These are phyloP conservation scores for Candida berthetii DNA, from an alignment of 805 yeast species.

Conservation along the genomic window DNA sequence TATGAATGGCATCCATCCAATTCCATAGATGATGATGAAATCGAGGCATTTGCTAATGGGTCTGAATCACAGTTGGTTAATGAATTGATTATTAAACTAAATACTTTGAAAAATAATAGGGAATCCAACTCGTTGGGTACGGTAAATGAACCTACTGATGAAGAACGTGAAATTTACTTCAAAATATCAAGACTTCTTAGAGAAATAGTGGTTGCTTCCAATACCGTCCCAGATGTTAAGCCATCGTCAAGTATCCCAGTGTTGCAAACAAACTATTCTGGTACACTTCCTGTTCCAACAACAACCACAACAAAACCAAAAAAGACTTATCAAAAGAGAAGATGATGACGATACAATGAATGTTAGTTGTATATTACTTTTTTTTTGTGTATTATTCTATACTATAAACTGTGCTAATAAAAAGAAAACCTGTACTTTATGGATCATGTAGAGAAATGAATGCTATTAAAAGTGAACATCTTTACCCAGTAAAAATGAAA, in stretches of 20 bases:
- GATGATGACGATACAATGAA: not conserved
- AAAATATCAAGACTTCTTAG: constrained; percentile 40
- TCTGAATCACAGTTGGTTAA: constrained; percentile 36
- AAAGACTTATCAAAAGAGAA: not conserved
- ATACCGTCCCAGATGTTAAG: constrained; percentile 25
- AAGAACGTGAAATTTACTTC: constrained; percentile 36
- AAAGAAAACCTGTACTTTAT: too few species aligned
- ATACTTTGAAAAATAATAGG: constrained; percentile 43
- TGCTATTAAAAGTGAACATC: constrained; percentile 44
- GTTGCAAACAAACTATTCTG: constrained; percentile 65
- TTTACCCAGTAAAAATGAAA: constrained; percentile 40
- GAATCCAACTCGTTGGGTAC: constrained; percentile 19
- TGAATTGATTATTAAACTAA: constrained; percentile 39
- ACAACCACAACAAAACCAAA: not conserved
- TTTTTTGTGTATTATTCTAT: too few species aligned
- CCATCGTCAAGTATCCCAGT: constrained; percentile 51
- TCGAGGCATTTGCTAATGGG: constrained; percentile 38
- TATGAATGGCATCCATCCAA: constrained; percentile 45
- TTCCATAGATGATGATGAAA: constrained; percentile 44
- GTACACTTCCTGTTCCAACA: constrained; percentile 66
- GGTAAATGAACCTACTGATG: constrained; percentile 30
- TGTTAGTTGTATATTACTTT: too few species aligned
- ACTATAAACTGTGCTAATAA: too few species aligned
- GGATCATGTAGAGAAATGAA: not conserved
- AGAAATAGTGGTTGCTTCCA: constrained; percentile 32